phyloP scores from a whole-genome alignment of 306 rosid genomes.

The Sechiopsis laciniata region DNA sequence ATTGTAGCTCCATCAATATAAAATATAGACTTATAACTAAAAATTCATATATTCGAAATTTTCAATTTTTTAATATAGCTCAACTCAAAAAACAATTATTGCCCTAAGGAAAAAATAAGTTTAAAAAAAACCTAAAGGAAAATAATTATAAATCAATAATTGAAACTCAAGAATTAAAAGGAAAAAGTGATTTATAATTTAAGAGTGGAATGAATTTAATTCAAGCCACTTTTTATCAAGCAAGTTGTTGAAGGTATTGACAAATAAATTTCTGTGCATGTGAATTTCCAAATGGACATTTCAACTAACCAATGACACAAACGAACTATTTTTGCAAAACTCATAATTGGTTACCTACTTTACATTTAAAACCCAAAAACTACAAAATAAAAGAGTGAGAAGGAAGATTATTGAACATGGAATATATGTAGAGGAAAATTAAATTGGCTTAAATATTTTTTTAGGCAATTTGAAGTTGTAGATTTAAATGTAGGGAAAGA shows the following conservation, averaged over 20 bases:
- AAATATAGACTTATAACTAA: no score
- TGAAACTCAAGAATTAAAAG: background rate
- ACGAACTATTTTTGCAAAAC: background rate
- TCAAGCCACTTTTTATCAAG: background rate
- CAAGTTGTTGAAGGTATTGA: slow-evolving; percentile 17
- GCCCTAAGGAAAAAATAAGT: background rate
- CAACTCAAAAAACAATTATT: background rate
- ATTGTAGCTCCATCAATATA: no score
- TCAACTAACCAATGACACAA: background rate
- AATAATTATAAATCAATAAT: background rate
- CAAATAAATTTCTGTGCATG: background rate
- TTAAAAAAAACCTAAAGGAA: background rate
- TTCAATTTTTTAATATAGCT: no score
- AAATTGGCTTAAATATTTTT: no score
- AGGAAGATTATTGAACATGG: background rate
- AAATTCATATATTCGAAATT: no score
- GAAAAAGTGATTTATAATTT: background rate
- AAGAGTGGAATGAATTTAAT: background rate
- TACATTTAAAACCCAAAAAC: background rate
- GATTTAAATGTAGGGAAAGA: no score
- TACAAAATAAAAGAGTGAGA: background rate
- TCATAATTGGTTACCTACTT: background rate
- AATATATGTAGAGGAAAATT: background rate
- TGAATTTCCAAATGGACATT: slow-evolving; percentile 11
- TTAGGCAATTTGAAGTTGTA: no score